These are phyloP conservation scores for Heimioporus sp. DNA, from an alignment of 768 basidiomycete genomes.

Conservation along the genomic window DNA sequence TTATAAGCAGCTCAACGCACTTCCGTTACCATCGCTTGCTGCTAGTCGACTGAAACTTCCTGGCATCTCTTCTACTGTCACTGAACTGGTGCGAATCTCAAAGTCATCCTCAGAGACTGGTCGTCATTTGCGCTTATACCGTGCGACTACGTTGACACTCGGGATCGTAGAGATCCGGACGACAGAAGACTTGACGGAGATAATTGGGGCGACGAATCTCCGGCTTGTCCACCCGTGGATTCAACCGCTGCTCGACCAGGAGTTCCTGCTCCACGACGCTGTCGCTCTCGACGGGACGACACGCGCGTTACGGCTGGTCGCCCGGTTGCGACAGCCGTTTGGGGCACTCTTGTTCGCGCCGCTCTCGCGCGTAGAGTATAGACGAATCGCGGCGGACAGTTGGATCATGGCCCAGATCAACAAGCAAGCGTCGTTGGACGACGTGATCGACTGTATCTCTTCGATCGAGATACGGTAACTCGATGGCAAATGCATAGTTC, in stretches of 20 bases:
- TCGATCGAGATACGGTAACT: neutral
- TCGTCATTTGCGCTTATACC: neutral
- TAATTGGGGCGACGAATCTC: no score
- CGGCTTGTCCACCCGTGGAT: neutral
- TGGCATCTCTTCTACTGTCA: neutral
- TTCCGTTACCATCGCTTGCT: neutral
- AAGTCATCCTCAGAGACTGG: neutral
- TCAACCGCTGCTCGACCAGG: neutral
- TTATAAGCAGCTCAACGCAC: neutral
- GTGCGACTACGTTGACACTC: neutral
- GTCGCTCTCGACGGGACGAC: neutral
- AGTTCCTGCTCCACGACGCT: no score
- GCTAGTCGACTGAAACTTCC: slow-evolving; percentile 5
- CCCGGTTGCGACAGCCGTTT: slow-evolving; percentile 3
- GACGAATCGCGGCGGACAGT: neutral
- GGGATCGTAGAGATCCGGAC: neutral
- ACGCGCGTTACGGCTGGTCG: neutral
- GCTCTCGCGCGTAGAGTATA: slow-evolving; percentile 1
- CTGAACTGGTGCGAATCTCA: neutral
- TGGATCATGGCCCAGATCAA: neutral
- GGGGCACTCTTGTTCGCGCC: neutral
- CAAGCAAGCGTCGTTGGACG: neutral
- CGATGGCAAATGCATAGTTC: no score
- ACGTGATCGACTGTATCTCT: neutral
- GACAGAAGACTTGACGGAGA: no score